A percentile compares a stretch with the other conserved stretches of the same genome.
Conservation (phyloP, 768 basidiomycete species). For the Goffeauzyma gilvescens region DNA sequence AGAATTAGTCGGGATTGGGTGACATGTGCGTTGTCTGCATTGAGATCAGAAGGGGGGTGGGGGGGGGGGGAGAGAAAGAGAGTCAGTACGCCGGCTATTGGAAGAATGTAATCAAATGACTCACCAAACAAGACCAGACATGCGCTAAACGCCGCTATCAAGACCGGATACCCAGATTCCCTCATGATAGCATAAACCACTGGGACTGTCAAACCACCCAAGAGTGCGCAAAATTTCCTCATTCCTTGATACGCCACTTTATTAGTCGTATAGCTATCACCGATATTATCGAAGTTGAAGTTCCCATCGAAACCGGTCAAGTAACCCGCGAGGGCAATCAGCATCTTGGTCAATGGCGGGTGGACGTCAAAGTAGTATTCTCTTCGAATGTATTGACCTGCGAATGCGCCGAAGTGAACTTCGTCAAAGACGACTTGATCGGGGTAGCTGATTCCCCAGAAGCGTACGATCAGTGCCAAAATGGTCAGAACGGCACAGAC, state of each 20-base stretch:
- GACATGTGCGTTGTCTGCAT: conserved; percentile 79
- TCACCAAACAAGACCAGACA: conserved; percentile 61
- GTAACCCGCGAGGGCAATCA: conserved; percentile 88
- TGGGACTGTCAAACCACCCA: conserved; percentile 76
- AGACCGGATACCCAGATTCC: conserved; percentile 83
- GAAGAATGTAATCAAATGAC: conserved; percentile 25
- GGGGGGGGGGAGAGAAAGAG: too few relatives aligned
- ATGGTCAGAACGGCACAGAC: background rate
- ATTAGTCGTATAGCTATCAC: conserved; percentile 67
- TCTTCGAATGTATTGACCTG: conserved; percentile 72
- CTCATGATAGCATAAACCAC: conserved; percentile 94
- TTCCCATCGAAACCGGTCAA: conserved; percentile 87
- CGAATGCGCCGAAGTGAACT: conserved; percentile 97
- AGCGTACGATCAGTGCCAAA: conserved; percentile 44
- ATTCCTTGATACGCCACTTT: conserved; percentile 82
- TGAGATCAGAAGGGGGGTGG: too few relatives aligned
- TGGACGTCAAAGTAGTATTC: conserved; percentile 99
- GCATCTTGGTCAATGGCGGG: conserved; percentile 85
- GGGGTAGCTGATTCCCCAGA: conserved; percentile 55
- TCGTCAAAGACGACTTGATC: conserved; percentile 55
- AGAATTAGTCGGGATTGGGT: conserved; percentile 92
- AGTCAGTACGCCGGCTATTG: background rate
- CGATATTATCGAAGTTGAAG: conserved; percentile 86
- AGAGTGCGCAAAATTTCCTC: conserved; percentile 73
- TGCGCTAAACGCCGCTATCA: conserved; percentile 79